These are phyloP conservation scores for Rhizophagus prolifer DNA, from an alignment of 192 early-diverging fungal species.

Conservation along the genomic window DNA sequence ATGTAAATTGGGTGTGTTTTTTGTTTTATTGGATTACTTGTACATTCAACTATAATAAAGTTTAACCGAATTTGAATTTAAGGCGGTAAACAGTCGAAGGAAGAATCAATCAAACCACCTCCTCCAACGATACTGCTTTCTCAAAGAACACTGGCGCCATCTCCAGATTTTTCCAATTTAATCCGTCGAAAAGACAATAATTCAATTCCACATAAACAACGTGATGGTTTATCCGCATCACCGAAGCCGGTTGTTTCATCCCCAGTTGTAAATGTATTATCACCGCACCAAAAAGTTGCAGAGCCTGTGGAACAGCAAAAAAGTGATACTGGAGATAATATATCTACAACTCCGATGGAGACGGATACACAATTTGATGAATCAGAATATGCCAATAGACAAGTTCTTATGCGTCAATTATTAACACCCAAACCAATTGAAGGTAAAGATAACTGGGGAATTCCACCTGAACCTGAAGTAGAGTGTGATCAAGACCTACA, in stretches of 20 bases:
- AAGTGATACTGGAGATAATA: neutral
- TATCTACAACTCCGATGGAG: neutral
- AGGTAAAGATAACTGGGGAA: conserved; percentile 56
- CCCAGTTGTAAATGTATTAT: neutral
- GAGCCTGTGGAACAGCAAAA: neutral
- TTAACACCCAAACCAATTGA: conserved; percentile 49
- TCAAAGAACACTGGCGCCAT: conserved; percentile 3
- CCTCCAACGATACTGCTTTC: neutral
- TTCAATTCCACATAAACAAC: neutral
- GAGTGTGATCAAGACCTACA: conserved; percentile 64
- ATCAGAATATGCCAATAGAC: neutral
- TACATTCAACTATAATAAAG: neutral
- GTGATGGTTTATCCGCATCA: neutral
- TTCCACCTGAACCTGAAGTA: conserved; percentile 52
- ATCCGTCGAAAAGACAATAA: conserved; percentile 19
- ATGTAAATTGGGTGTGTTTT: neutral
- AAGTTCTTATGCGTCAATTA: conserved; percentile 32
- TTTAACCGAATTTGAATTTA: neutral
- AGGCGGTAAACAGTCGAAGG: neutral
- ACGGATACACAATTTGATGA: neutral
- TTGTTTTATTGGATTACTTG: neutral
- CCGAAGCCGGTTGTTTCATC: neutral
- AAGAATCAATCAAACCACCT: neutral
- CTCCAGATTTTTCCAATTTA: conserved; percentile 24
- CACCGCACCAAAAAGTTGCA: neutral